Evolutionary conservation across 1,284 basidiomycete species (phyloP), one percentile per base, ranked within the genome.

Genomic region (Peniophora sp.): DNA sequence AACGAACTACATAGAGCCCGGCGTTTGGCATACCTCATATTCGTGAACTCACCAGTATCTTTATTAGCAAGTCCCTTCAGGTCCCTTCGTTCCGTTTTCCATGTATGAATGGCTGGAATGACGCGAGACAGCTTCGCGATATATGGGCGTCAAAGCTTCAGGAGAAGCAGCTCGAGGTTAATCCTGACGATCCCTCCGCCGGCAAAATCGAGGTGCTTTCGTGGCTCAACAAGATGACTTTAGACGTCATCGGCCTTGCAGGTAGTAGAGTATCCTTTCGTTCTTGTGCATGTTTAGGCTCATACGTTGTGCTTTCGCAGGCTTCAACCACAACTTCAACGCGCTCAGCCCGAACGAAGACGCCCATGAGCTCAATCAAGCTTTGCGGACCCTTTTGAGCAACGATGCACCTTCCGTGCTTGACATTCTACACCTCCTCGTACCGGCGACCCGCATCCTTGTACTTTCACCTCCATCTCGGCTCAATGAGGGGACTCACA

Each of bases 1-100:
- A 12, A 43, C 50, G 27, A 11, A 9, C 5, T 8, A 25, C 12
- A 35, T 22, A 64, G 63, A 67, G 63, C 53, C 69, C 69, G 2
- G 66, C 68, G 1, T 71, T 71, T 50, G 64, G 65, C 17, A 59
- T 56, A 3, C 55, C 60, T 2, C 65, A 69, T 50, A 56, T 70
- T 1, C 59, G 64, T 24, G 67, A 61, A 49, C 57, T 68, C 23
- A 69, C 65, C 1, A 55, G 45, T 1, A 62, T 69, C 24, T 69
- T 71, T 49, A 47, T 66, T 11, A 58, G 65, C 8, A 68, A 66
- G 48, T 59, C 69, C 5, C 39, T 59, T 11, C 53, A 67, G 56
- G 64, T 66, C 8, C n/a, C 38, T 5, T 32, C 27, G 16, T 5
- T 41, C n/a, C 38, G 16, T 41, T 6, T 5, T 41, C n/a, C 38